These are phyloP conservation scores for Kokia cookei DNA, from an alignment of 441 rosid genomes.

Conservation along the genomic window DNA sequence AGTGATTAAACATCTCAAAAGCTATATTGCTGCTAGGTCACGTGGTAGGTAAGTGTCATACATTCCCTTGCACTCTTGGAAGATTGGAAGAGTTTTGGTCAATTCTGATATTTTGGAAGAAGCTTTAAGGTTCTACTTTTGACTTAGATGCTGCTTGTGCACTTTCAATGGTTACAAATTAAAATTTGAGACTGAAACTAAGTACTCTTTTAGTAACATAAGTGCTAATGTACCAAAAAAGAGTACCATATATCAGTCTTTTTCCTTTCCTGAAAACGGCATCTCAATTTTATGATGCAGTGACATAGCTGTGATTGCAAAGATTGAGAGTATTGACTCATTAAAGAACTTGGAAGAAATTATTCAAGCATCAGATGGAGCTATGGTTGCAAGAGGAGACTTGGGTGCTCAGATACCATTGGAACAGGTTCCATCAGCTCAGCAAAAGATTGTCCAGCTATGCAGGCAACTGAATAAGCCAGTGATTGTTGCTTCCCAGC, in stretches of 20 bases:
- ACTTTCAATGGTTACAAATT: not conserved
- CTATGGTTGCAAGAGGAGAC: slow-evolving; percentile 99
- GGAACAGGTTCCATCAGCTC: slow-evolving; percentile 98
- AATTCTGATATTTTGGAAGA: not conserved
- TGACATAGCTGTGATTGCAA: slow-evolving; percentile 85
- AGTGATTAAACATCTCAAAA: slow-evolving; percentile 90
- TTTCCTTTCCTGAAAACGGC: not conserved
- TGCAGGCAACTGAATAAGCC: slow-evolving; percentile 93
- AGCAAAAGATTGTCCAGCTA: slow-evolving; percentile 71
- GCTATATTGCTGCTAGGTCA: slow-evolving; percentile 91
- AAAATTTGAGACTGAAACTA: not conserved
- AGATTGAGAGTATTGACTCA: slow-evolving; percentile 94
- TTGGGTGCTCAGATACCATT: slow-evolving; percentile 98
- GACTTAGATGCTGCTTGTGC: not conserved
- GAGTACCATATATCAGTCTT: not conserved
- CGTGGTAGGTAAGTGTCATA: slow-evolving; percentile 47
- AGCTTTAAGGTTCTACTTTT: not conserved
- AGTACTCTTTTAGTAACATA: not conserved
- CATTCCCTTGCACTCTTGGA: not conserved
- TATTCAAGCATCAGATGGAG: slow-evolving; percentile 93
- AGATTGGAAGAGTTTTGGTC: not conserved
- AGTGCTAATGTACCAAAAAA: not conserved
- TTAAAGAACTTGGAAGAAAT: slow-evolving; percentile 88
- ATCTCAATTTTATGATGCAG: slow-evolving; percentile 30
- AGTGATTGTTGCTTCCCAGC: slow-evolving; percentile 92